phyloP scores from a whole-genome alignment of 495 filamentous ascomycete genomes.

The Penicillium desertorum region DNA sequence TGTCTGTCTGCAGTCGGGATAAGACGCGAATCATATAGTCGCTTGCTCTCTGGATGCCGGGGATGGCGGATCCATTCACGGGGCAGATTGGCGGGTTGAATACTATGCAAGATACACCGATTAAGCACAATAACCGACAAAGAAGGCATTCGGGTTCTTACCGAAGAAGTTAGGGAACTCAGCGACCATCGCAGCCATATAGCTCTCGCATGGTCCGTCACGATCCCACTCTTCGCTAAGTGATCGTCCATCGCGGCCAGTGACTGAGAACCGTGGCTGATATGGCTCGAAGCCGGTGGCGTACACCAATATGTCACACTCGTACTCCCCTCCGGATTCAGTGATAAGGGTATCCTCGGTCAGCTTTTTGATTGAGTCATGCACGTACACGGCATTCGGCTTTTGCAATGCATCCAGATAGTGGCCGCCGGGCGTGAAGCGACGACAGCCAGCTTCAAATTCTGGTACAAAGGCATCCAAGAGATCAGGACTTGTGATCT shows the following conservation, averaged over 20 bases:
- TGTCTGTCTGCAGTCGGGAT: slow-evolving; percentile 12
- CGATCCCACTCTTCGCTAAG: slow-evolving; percentile 12
- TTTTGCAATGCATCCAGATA: slow-evolving; percentile 22
- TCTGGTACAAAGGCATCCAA: slow-evolving; percentile 11
- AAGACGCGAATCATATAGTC: slow-evolving; percentile 15
- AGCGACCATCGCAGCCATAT: slow-evolving; percentile 20
- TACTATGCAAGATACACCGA: not conserved
- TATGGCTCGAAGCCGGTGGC: slow-evolving; percentile 21
- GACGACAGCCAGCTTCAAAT: slow-evolving; percentile 21
- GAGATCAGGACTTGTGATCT: slow-evolving; percentile 12
- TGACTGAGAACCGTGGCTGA: slow-evolving; percentile 15
- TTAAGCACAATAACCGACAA: not conserved
- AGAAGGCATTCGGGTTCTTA: not conserved
- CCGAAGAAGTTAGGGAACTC: slow-evolving; percentile 18
- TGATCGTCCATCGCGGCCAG: slow-evolving; percentile 14
- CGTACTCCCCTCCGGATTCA: slow-evolving; percentile 4
- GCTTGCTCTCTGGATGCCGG: slow-evolving; percentile 14
- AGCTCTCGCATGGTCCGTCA: slow-evolving; percentile 17
- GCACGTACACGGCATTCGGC: slow-evolving; percentile 14
- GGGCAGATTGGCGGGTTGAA: slow-evolving; percentile 18
- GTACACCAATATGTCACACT: slow-evolving; percentile 17
- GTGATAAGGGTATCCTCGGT: slow-evolving; percentile 15
- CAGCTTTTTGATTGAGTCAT: slow-evolving; percentile 8
- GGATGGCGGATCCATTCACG: slow-evolving; percentile 16
- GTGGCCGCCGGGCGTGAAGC: slow-evolving; percentile 17